phyloP scores from a whole-genome alignment of 1,284 basidiomycete genomes.

The Tylopilus orsonianus region DNA sequence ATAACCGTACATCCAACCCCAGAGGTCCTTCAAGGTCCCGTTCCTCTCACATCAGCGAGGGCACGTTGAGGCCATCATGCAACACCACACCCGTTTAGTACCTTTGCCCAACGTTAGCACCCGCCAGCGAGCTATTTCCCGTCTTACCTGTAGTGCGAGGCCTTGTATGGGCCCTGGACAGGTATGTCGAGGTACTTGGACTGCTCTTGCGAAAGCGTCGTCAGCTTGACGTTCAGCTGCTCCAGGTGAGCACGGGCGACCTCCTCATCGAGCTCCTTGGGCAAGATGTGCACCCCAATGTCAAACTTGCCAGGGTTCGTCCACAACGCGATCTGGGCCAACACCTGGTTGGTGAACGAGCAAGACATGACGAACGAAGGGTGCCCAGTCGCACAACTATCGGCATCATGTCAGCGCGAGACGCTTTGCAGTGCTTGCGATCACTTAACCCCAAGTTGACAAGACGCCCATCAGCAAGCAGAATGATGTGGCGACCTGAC shows the following conservation, averaged over 20 bases:
- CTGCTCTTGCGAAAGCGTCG: slow-evolving; percentile 76
- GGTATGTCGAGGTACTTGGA: slow-evolving; percentile 93
- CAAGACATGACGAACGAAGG: slow-evolving; percentile 99
- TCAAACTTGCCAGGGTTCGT: slow-evolving; percentile 88
- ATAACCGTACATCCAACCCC: slow-evolving; percentile 33
- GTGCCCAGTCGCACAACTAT: slow-evolving; percentile 83
- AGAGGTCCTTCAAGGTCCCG: slow-evolving; percentile 64
- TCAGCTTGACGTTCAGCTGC: slow-evolving; percentile 93
- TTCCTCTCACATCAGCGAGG: slow-evolving; percentile 53
- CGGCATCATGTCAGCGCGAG: slow-evolving; percentile 5
- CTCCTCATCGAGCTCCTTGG: slow-evolving; percentile 98
- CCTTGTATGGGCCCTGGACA: slow-evolving; percentile 90
- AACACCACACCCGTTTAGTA: slow-evolving; percentile 42
- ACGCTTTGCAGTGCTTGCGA: not conserved
- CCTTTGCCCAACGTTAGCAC: slow-evolving; percentile 39
- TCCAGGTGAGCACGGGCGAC: slow-evolving; percentile 94
- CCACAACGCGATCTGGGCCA: slow-evolving; percentile 99
- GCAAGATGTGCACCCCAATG: slow-evolving; percentile 93
- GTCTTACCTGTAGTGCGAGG: slow-evolving; percentile 74
- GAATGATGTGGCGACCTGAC: slow-evolving; percentile 90
- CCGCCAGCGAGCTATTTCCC: not conserved
- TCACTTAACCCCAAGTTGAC: slow-evolving; percentile 92
- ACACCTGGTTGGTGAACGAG: slow-evolving; percentile 98
- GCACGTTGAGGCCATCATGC: slow-evolving; percentile 74
- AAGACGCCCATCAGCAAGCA: slow-evolving; percentile 97